Percentiles rank a stretch among this genome's conserved stretches.
Evolutionary conservation across 768 basidiomycete genomes (phyloP).

Genomic region (Cystofilobasidium macerans): DNA sequence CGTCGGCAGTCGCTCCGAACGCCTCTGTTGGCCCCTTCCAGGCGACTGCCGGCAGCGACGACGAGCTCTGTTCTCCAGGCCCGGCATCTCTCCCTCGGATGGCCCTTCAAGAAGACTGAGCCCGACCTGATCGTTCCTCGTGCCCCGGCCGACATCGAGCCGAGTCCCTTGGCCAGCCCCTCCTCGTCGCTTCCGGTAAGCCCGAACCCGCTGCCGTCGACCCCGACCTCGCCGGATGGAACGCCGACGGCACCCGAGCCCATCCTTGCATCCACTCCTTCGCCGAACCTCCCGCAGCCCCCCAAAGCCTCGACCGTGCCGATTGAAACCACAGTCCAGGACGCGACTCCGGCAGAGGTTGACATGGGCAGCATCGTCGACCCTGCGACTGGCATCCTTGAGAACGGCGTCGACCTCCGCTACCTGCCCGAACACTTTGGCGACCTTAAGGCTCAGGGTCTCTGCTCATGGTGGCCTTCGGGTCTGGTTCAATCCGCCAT

Average conservation of each 20-base stretch:
- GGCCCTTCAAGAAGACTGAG: slow-evolving; percentile 6
- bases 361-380: not conserved
- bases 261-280: not conserved
- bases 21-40: not conserved
- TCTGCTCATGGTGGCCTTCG: slow-evolving; percentile 54
- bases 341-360: too few relatives aligned
- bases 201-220: not conserved
- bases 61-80: not conserved
- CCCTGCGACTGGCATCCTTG: not conserved
- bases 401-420: slow-evolving; percentile 15
- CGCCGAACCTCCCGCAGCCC: slow-evolving; percentile 6
- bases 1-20: not conserved
- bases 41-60: not conserved
- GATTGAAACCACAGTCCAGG: not conserved
- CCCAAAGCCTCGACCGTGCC: not conserved
- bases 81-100: not conserved
- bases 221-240: not conserved
- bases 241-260: not conserved
- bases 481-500: slow-evolving; percentile 54
- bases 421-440: slow-evolving; percentile 38
- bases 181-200: not conserved
- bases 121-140: not conserved
- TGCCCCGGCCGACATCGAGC: slow-evolving; percentile 1
- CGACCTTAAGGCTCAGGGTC: slow-evolving; percentile 58
- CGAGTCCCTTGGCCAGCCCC: not conserved